phyloP scores from a whole-genome alignment of 768 basidiomycete species.

The Psilocybe sp. region DNA sequence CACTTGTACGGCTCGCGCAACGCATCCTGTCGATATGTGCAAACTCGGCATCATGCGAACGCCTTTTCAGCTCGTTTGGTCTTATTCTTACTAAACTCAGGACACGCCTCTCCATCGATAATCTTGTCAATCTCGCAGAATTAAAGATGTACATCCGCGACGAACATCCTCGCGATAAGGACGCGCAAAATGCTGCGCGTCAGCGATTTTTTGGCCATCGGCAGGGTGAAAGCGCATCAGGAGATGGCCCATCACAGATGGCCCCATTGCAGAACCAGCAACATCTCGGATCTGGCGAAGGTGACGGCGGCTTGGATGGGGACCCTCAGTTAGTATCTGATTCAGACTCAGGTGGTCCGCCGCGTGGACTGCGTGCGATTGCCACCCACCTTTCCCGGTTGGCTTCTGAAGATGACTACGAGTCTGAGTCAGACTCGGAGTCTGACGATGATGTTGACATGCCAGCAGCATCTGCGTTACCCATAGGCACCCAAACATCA shows the following conservation, averaged over 20 bases:
- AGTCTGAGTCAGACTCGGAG: too few species aligned
- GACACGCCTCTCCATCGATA: conserved; percentile 1
- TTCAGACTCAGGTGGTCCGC: too few species aligned
- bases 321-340: too few species aligned
- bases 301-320: too few species aligned
- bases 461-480: too few species aligned
- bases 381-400: too few species aligned
- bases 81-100: conserved; percentile 19
- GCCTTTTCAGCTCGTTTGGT: conserved; percentile 19
- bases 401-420: too few species aligned
- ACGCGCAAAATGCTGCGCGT: background rate
- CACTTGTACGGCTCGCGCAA: conserved; percentile 6
- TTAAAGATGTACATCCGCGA: conserved; percentile 26
- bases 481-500: too few species aligned
- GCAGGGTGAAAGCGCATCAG: background rate
- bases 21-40: conserved; percentile 15
- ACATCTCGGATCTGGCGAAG: too few species aligned
- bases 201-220: conserved; percentile 2
- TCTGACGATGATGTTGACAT: too few species aligned
- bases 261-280: background rate
- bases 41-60: conserved; percentile 21
- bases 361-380: too few species aligned
- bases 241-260: background rate
- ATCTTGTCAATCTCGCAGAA: conserved; percentile 22
- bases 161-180: conserved; percentile 13